Evolutionary conservation across 805 yeast species (phyloP).

Genomic region (Candida peoriensis): DNA sequence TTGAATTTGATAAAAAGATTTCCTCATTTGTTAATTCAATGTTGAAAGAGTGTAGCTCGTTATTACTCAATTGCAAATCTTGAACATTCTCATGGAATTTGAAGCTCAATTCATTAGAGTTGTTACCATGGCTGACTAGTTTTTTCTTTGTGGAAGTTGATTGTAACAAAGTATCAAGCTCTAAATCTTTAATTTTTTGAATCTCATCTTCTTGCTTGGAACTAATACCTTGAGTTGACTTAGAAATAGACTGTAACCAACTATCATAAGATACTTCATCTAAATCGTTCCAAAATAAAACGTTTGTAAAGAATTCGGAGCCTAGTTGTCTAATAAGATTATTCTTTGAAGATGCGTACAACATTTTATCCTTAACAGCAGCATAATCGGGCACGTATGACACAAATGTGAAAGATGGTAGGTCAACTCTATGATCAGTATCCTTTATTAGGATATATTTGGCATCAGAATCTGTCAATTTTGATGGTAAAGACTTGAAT

Average conservation of each 20-base stretch:
- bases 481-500: conserved; percentile 28
- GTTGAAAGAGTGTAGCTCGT: conserved; percentile 41
- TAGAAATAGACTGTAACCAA: conserved; percentile 36
- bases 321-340: conserved; percentile 75
- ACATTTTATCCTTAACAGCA: conserved; percentile 80
- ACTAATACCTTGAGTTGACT: conserved; percentile 41
- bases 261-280: conserved; percentile 38
- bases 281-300: conserved; percentile 28
- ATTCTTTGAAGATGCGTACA: conserved; percentile 87
- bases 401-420: conserved; percentile 48
- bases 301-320: conserved; percentile 32
- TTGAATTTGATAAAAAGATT: conserved; percentile 32
- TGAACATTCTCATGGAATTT: conserved; percentile 25
- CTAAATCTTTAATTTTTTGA: conserved; percentile 39
- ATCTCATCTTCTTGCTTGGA: conserved; percentile 55
- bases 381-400: conserved; percentile 86
- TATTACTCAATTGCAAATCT: conserved; percentile 20
- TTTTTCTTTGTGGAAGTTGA: conserved; percentile 27
- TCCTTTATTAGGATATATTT: conserved; percentile 45
- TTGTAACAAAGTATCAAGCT: conserved; percentile 30
- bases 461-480: conserved; percentile 36
- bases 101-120: conserved; percentile 22
- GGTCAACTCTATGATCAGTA: conserved; percentile 19
- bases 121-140: conserved; percentile 20
- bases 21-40: conserved; percentile 48